Evolutionary conservation across 345 rosid species (phyloP), one percentile per base, ranked within the genome.

Genomic region (Hevea brasiliensis): DNA sequence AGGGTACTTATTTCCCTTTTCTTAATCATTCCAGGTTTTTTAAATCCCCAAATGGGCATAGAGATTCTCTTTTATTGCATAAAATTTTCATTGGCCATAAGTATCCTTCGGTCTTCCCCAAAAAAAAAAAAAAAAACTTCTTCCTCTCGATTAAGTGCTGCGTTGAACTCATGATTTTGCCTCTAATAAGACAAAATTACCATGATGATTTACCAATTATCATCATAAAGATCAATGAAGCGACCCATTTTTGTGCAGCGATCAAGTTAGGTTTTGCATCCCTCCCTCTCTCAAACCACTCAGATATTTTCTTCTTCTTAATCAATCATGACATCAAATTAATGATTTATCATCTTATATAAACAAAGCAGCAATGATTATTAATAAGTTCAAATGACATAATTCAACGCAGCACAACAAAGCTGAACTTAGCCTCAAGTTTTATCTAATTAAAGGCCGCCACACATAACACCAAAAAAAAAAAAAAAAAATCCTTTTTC

Each of bases 31-130:
- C 35, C 50, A 37, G 21, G 63, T 58, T 26, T 29, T 35, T 53
- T 20, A n/a, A 1, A 21, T 64, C 2, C 24, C 9, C 29, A 63
- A 20, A 3, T 55, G 72, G 63, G 69, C 68, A 12, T 62, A 50
- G 24, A 64, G 77, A 74, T 71, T 71, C 73, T 48, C 63, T 68
- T 73, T 71, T 27, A 41, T 20, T 61, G 70, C 75, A 65, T 65
- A 75, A 65, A 42, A 47, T 81, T 78, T 55, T n/a, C 71, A 60
- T 76, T 71, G 81, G 76, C 77, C 68, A 71, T n/a, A 68, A 58
- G 50, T 54, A 67, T 65, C 59, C 10, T 64, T 71, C 37, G 44
- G 65, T 71, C 44, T 57, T 47, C 68, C 14, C 15, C 11, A 18
- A 37, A 45, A 61, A 57, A 11, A 47, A 71, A 26, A 8, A 21